A percentile compares a stretch with the other conserved stretches of the same genome.
Conservation (phyloP, 805 yeast genomes). For the Myxozyma monticola region DNA sequence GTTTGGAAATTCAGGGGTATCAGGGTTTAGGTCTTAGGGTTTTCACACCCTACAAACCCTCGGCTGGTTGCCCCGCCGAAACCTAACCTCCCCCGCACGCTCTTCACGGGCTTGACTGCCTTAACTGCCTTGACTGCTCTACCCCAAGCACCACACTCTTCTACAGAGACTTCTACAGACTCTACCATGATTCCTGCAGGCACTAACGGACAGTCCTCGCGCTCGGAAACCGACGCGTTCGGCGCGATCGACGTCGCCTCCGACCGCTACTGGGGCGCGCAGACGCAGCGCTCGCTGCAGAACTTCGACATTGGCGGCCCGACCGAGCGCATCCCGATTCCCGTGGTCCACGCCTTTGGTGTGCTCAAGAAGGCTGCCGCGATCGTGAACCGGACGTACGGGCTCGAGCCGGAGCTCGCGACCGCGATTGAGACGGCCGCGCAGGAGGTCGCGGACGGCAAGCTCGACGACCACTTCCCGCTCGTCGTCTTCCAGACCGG, state of each 20-base stretch:
- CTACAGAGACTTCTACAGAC: too few species aligned
- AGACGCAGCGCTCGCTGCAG: constrained; percentile 82
- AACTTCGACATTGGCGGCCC: constrained; percentile 96
- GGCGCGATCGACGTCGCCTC: constrained; percentile 92
- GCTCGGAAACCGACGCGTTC: constrained; percentile 93
- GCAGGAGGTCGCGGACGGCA: constrained; percentile 90
- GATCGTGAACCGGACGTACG: constrained; percentile 78
- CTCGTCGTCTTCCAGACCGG: constrained; percentile 99
- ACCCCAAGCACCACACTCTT: not conserved
- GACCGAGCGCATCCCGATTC: constrained; percentile 87
- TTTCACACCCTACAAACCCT: too few species aligned
- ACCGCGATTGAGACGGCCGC: constrained; percentile 90
- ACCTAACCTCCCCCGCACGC: too few species aligned
- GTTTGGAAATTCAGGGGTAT: too few species aligned
- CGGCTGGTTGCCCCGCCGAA: too few species aligned
- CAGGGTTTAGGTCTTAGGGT: too few species aligned
- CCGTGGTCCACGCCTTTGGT: constrained; percentile 90
- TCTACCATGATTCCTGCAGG: not conserved
- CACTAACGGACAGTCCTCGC: constrained; percentile 30
- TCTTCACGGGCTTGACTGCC: too few species aligned
- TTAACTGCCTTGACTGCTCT: not conserved
- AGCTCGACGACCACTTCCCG: constrained; percentile 92
- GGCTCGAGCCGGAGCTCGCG: constrained; percentile 83
- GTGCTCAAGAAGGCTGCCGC: constrained; percentile 93
- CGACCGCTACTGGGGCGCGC: constrained; percentile 96